Percentiles rank a stretch among this genome's conserved stretches.
These are phyloP conservation scores for Penicillium goetzii DNA, from an alignment of 495 filamentous ascomycete genomes.

Conservation along the genomic window DNA sequence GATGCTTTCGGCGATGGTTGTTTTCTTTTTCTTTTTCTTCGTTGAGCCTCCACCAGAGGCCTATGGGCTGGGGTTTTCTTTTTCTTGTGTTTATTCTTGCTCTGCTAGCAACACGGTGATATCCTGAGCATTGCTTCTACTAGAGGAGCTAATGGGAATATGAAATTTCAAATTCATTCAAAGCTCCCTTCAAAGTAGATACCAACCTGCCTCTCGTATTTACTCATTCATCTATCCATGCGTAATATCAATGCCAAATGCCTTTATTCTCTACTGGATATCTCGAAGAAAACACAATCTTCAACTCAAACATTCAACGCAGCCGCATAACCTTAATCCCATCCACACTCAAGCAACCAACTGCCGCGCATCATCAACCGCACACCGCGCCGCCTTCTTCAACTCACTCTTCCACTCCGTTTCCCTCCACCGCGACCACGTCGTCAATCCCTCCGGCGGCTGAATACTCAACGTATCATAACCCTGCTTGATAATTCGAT, in stretches of 20 bases:
- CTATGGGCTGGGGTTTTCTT: not conserved
- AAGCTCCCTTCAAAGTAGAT: not conserved
- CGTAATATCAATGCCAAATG: conserved; percentile 5
- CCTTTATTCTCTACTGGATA: conserved; percentile 20
- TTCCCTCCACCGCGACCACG: conserved; percentile 75
- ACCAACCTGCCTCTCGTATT: not conserved
- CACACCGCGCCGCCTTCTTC: conserved; percentile 82
- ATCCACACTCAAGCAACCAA: conserved; percentile 36
- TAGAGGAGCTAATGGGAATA: conserved; percentile 9
- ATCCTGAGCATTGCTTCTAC: conserved; percentile 5
- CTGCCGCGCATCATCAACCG: conserved; percentile 57
- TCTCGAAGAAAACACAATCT: conserved; percentile 6
- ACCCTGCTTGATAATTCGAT: conserved; percentile 89
- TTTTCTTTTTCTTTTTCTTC: not conserved
- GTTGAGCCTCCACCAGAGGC: not conserved
- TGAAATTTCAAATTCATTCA: not conserved
- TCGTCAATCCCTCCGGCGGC: conserved; percentile 78
- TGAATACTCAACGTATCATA: conserved; percentile 93
- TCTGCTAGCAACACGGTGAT: not conserved
- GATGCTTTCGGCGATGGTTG: not conserved
- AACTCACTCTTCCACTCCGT: conserved; percentile 67
- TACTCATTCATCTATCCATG: not conserved
- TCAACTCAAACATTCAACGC: not conserved
- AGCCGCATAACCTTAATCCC: not conserved
- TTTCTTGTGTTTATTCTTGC: conserved; percentile 8